These are phyloP conservation scores for Huntiella abstrusa DNA, from an alignment of 2,329 filamentous ascomycete species.

Conservation along the genomic window DNA sequence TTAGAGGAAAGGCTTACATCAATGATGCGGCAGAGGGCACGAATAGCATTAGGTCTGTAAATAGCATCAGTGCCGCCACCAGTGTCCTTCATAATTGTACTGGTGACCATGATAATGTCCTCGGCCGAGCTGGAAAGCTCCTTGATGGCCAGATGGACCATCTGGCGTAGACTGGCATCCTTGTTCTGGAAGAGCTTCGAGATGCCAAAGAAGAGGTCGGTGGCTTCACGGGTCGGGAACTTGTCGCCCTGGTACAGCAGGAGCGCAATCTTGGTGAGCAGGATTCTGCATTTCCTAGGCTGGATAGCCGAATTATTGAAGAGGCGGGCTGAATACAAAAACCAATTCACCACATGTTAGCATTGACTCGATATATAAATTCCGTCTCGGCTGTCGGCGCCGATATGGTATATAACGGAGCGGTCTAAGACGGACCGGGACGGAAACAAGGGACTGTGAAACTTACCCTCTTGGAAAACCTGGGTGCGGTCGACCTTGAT, in stretches of 20 bases:
- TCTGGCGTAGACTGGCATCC: conserved; percentile 91
- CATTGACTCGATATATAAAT: not conserved
- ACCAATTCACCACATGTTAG: conserved; percentile 1
- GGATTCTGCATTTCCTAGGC: conserved; percentile 89
- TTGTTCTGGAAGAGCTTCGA: conserved; percentile 99
- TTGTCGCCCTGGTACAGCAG: conserved; percentile 93
- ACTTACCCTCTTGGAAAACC: conserved; percentile 92
- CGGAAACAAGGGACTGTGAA: no score
- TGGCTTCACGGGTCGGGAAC: conserved; percentile 94
- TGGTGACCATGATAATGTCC: conserved; percentile 99
- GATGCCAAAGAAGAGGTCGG: conserved; percentile 94
- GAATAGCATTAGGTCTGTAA: conserved; percentile 88
- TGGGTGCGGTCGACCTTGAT: conserved; percentile 96
- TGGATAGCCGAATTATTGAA: conserved; percentile 97
- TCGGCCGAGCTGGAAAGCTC: conserved; percentile 88
- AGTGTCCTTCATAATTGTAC: conserved; percentile 99
- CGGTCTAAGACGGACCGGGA: conserved; percentile 14
- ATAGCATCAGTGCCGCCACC: conserved; percentile 86
- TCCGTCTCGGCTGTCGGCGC: not conserved
- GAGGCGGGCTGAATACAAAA: conserved; percentile 52
- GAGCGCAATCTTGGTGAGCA: conserved; percentile 91
- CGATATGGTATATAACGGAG: conserved; percentile 17
- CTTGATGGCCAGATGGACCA: conserved; percentile 97
- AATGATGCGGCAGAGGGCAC: conserved; percentile 89
- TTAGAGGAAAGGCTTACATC: conserved; percentile 40